Conservation (phyloP, 305 asterid species). For the Solanum hybrid region DNA sequence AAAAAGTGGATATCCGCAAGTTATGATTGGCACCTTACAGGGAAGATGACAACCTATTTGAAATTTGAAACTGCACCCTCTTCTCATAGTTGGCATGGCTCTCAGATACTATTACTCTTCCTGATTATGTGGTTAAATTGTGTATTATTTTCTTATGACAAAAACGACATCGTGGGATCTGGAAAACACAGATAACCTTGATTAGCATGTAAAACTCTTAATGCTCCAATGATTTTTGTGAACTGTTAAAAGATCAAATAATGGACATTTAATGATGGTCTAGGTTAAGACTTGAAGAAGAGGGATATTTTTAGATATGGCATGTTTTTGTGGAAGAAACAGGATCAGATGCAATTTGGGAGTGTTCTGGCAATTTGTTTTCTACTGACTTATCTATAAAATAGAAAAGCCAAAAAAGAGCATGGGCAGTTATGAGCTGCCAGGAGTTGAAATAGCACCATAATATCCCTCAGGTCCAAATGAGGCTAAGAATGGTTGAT, state of each 20-base stretch:
- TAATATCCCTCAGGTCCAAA: background rate
- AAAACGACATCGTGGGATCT: background rate
- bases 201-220: background rate
- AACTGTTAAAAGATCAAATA: background rate
- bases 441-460: background rate
- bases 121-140: background rate
- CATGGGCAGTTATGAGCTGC: background rate
- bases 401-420: background rate
- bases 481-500: background rate
- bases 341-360: background rate
- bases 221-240: background rate
- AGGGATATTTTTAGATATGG: background rate
- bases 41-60: background rate
- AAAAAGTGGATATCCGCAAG: background rate
- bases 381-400: background rate
- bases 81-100: background rate
- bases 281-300: background rate
- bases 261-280: background rate
- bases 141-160: background rate
- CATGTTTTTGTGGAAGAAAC: background rate
- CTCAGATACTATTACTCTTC: background rate
- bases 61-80: background rate
- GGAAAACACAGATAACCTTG: background rate
- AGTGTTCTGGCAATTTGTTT: background rate
- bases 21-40: background rate